Conservation (phyloP, 2,329 filamentous ascomycete species). For the Fusarium praegraminearum region DNA sequence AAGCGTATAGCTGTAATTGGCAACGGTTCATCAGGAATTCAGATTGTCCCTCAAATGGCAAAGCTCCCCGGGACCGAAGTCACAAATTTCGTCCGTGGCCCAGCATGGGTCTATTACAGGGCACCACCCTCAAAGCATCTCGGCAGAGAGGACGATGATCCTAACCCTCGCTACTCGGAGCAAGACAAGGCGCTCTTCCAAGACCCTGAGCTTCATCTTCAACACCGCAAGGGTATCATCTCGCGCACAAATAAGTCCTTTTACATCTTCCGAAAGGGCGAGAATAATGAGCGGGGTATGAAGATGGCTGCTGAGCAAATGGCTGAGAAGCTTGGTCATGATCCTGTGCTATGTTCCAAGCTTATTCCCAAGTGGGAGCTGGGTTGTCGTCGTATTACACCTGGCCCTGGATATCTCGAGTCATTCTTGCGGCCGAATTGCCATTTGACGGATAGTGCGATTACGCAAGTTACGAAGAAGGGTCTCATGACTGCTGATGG, state of each 20-base stretch:
- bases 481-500: conserved; percentile 38
- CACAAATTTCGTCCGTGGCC: conserved; percentile 51
- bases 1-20: conserved; percentile 43
- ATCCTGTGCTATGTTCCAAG: conserved; percentile 38
- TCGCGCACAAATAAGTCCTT: conserved; percentile 51
- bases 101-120: conserved; percentile 53
- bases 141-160: conserved; percentile 47
- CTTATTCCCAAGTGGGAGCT: conserved; percentile 43
- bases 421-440: conserved; percentile 40
- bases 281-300: conserved; percentile 41
- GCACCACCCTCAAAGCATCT: conserved; percentile 50
- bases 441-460: conserved; percentile 37
- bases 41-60: conserved; percentile 42
- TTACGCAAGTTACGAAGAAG: conserved; percentile 37
- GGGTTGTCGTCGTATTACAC: conserved; percentile 39
- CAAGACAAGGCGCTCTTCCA: conserved; percentile 63
- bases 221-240: conserved; percentile 57
- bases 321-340: conserved; percentile 40
- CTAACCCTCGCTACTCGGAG: conserved; percentile 47
- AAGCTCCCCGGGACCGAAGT: conserved; percentile 50
- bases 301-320: conserved; percentile 41
- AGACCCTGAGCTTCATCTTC: conserved; percentile 64
- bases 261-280: conserved; percentile 49
- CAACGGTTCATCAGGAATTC: conserved; percentile 40
- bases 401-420: conserved; percentile 40